Conservation (phyloP, 2,329 filamentous ascomycete genomes). For the Alternaria ethzedia region DNA sequence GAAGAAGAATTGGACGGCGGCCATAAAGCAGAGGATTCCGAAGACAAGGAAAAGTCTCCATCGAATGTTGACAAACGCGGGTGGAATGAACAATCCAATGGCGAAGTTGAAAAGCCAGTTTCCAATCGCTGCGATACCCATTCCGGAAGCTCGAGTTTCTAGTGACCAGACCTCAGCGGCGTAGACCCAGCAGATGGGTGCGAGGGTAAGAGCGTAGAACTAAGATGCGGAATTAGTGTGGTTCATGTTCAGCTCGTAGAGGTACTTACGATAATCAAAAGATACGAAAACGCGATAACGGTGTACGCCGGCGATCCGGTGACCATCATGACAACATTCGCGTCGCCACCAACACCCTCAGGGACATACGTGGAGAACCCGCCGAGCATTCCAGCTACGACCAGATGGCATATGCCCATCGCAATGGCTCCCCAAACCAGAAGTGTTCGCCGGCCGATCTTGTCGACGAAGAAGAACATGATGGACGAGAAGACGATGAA, state of each 20-base stretch:
- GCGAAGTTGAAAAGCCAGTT: conserved; percentile 69
- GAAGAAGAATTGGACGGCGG: conserved; percentile 72
- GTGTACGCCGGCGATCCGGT: conserved; percentile 51
- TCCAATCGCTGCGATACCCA: conserved; percentile 68
- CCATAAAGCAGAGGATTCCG: conserved; percentile 71
- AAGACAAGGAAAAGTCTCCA: conserved; percentile 77
- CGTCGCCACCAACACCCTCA: conserved; percentile 53
- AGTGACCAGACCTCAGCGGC: conserved; percentile 68
- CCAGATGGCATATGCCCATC: conserved; percentile 65
- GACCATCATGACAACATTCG: conserved; percentile 63
- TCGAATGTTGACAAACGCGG: conserved; percentile 63
- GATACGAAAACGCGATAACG: conserved; percentile 73
- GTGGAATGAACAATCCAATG: conserved; percentile 62
- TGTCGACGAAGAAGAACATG: conserved; percentile 75
- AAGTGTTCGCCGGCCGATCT: conserved; percentile 73
- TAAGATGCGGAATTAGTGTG: background rate
- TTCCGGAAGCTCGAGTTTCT: conserved; percentile 64
- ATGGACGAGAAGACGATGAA: conserved; percentile 81
- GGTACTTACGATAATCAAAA: conserved; percentile 65
- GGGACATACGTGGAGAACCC: conserved; percentile 35
- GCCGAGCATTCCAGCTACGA: conserved; percentile 62
- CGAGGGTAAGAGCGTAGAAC: conserved; percentile 70
- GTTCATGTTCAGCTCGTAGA: too few species aligned
- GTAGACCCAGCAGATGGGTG: conserved; percentile 64
- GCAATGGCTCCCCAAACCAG: conserved; percentile 68